phyloP scores from a whole-genome alignment of 2,329 filamentous ascomycete species.

The Myriosclerotinia duriaeana region DNA sequence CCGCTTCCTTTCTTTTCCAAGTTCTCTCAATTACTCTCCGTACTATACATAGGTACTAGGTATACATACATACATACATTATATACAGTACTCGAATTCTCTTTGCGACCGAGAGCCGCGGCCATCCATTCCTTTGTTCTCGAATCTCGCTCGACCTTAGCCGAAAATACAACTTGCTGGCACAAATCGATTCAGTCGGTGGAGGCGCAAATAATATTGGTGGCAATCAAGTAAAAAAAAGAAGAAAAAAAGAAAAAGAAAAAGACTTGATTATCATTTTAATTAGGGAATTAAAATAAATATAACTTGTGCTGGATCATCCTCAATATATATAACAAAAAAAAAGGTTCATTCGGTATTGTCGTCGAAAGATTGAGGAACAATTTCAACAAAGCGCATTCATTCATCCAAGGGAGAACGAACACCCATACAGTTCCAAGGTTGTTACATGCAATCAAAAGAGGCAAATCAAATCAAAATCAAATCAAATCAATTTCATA shows the following conservation, averaged over 20 bases:
- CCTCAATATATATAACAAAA: too few relatives aligned
- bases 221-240: not conserved
- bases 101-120: slow-evolving; percentile 17
- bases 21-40: too few relatives aligned
- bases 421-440: too few relatives aligned
- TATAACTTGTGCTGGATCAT: not conserved
- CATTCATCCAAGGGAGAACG: not conserved
- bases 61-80: too few relatives aligned
- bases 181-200: not conserved
- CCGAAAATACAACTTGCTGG: not conserved
- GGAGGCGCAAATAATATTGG: not conserved
- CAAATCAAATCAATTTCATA: slow-evolving; percentile 1
- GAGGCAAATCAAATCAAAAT: not conserved
- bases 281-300: not conserved
- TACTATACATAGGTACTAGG: too few relatives aligned
- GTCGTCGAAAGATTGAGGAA: not conserved
- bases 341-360: not conserved
- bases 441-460: too few relatives aligned
- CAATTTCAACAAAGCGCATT: not conserved
- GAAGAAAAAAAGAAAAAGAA: too few relatives aligned
- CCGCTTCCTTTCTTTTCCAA: slow-evolving; percentile 11
- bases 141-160: too few relatives aligned
- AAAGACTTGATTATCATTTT: not conserved
- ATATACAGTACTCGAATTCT: not conserved
- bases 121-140: slow-evolving; percentile 19